Conservation (phyloP, 805 yeast genomes). For the Lachancea fermentati region DNA sequence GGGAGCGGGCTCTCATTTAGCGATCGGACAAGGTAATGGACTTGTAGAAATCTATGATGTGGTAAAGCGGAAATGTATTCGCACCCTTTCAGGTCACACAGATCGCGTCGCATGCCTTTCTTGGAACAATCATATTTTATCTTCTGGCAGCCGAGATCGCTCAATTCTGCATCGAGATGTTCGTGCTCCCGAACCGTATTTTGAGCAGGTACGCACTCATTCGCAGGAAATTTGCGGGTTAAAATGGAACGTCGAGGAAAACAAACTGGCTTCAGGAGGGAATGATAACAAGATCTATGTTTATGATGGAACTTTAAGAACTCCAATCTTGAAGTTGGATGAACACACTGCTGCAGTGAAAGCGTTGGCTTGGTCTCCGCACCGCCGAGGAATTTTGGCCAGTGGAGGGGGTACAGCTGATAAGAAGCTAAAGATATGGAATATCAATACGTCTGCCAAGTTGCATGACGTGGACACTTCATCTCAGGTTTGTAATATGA, state of each 20-base stretch:
- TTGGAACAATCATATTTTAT: slow-evolving; percentile 88
- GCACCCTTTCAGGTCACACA: slow-evolving; percentile 90
- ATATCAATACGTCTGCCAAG: slow-evolving; percentile 70
- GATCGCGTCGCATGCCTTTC: slow-evolving; percentile 81
- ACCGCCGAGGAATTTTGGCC: slow-evolving; percentile 87
- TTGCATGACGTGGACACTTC: slow-evolving; percentile 87
- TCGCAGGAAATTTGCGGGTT: slow-evolving; percentile 95
- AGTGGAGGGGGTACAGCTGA: slow-evolving; percentile 98
- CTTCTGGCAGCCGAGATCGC: slow-evolving; percentile 84
- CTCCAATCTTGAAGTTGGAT: slow-evolving; percentile 64
- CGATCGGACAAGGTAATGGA: slow-evolving; percentile 85
- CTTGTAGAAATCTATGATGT: slow-evolving; percentile 95
- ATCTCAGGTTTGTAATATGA: slow-evolving; percentile 89
- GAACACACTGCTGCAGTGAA: slow-evolving; percentile 95
- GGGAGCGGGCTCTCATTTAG: slow-evolving; percentile 88
- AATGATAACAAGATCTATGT: slow-evolving; percentile 81
- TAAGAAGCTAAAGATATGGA: slow-evolving; percentile 86
- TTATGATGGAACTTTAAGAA: slow-evolving; percentile 71
- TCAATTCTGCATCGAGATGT: slow-evolving; percentile 87
- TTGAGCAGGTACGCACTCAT: slow-evolving; percentile 66
- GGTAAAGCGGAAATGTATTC: slow-evolving; percentile 66
- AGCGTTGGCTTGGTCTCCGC: slow-evolving; percentile 97
- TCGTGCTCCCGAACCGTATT: slow-evolving; percentile 74
- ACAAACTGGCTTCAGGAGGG: slow-evolving; percentile 91
- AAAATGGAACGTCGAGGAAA: slow-evolving; percentile 87